Percentiles rank a stretch among this genome's conserved stretches.
These are phyloP conservation scores for Tuber calosporum DNA, from an alignment of 495 filamentous ascomycete genomes.

Conservation along the genomic window DNA sequence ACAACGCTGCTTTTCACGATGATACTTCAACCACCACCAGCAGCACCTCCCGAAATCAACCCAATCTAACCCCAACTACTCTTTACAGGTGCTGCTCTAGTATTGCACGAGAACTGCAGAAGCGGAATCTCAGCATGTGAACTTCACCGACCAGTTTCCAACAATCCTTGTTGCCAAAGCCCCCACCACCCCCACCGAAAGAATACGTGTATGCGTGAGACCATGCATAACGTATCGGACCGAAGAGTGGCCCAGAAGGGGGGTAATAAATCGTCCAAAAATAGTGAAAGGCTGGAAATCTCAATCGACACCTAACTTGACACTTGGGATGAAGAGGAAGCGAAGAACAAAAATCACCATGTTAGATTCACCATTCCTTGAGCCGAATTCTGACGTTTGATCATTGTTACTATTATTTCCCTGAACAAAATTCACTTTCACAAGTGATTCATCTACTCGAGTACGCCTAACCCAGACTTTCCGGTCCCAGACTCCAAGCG, in stretches of 20 bases:
- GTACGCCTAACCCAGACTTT: too few species aligned
- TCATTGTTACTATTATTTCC: too few species aligned
- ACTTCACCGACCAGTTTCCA: background rate
- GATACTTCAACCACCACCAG: background rate
- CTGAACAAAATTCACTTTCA: too few species aligned
- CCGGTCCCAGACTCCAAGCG: too few species aligned
- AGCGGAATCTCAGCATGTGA: background rate
- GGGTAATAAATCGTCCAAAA: background rate
- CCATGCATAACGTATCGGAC: background rate
- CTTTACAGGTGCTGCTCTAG: too few species aligned
- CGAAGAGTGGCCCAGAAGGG: background rate
- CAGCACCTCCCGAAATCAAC: background rate
- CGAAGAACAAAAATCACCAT: background rate
- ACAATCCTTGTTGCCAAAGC: background rate
- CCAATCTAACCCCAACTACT: background rate
- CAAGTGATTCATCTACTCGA: too few species aligned
- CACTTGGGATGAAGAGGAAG: too few species aligned
- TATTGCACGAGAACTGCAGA: background rate
- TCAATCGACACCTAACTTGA: background rate
- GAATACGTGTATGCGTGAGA: background rate
- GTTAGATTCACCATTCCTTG: background rate
- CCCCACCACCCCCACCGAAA: too few species aligned
- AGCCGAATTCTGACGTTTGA: background rate
- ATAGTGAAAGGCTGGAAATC: background rate
- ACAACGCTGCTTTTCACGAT: background rate